Base-by-base conservation (phyloP, 164 flowering plant species). In the Buxus sempervirens region DNA sequence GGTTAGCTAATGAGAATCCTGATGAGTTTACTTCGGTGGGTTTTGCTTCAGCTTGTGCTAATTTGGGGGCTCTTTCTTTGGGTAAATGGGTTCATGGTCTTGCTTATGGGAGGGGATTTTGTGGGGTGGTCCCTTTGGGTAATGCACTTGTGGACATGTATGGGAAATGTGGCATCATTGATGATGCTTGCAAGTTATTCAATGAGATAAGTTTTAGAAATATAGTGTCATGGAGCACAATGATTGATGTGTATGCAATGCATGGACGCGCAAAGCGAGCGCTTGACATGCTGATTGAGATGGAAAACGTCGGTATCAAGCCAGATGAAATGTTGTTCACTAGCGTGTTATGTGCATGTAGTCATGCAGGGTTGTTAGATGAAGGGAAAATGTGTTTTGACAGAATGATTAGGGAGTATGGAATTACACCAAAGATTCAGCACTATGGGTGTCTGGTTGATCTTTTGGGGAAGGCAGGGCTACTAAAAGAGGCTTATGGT, bases 381-480 rank as follows among this genome's bases (percentile, higher is more conserved):
- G 70, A 69, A 19, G 73, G 77, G 59, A 54, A 45, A 53, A 13
- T 63, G 18, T 69, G 64, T 66, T 74, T 69, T 55, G 55, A 61
- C 14, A 60, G 36, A 24, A 69, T 74, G 70, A 65, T 23, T 27
- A 24, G 54, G 8, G 48, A 58, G 18, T 74, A 69, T 54, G 41
- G 70, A 25, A 25, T 74, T 54, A 5, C 5, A 10, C 73, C 73
- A 12, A 69, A 58, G 61, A 60, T 74, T 59, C 77, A 74, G 38
- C 77, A 74, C 23, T 74, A 69, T 59, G 77, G 77, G 27, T 74
- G 77, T 24, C 64, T 74, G 77, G 73, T 74, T 42, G 73, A 74
- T 60, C 65, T 64, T 0, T 48, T 69, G 42, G 77, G 69, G 45
- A 69, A 69, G 36, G 72, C 73, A 1, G 72, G 72, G 61, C 42